phyloP scores from a whole-genome alignment of 2,329 filamentous ascomycete genomes.

The Colletotrichum ledebouriae region DNA sequence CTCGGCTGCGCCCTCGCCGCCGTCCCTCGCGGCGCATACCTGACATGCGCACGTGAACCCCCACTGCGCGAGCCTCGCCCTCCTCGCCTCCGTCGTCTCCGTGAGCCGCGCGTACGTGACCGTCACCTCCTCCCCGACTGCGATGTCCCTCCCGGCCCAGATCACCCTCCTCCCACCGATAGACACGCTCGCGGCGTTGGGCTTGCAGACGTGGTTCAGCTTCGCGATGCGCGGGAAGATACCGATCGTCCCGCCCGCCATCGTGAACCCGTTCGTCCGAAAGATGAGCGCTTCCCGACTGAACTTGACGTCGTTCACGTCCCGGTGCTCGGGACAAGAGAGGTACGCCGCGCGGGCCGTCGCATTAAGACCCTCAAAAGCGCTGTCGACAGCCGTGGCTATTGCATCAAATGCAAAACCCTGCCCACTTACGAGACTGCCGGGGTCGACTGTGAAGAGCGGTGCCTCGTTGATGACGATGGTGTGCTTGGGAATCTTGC shows the following conservation, averaged over 20 bases:
- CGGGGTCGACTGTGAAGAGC: constrained; percentile 50
- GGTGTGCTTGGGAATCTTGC: constrained; percentile 52
- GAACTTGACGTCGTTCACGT: constrained; percentile 43
- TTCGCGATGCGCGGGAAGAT: constrained; percentile 53
- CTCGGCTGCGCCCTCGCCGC: constrained; percentile 48
- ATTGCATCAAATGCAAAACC: constrained; percentile 53
- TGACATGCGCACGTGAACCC: constrained; percentile 48
- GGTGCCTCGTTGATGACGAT: constrained; percentile 56
- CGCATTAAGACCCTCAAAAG: constrained; percentile 41
- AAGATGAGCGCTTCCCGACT: constrained; percentile 51
- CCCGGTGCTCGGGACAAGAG: constrained; percentile 47
- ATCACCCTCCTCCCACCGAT: constrained; percentile 54
- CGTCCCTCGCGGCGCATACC: constrained; percentile 50
- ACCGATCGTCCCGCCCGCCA: constrained; percentile 46
- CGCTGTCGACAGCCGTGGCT: constrained; percentile 47
- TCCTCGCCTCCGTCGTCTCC: constrained; percentile 47
- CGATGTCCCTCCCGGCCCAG: constrained; percentile 50
- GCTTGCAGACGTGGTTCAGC: constrained; percentile 57
- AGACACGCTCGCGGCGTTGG: constrained; percentile 49
- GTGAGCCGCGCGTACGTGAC: constrained; percentile 53
- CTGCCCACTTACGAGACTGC: constrained; percentile 47
- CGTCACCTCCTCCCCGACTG: constrained; percentile 51
- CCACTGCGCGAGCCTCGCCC: constrained; percentile 50
- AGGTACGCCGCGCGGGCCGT: constrained; percentile 48
- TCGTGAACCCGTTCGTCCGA: constrained; percentile 57